Conservation (phyloP, 2,329 filamentous ascomycete species). For the Lasiodiplodia gonubiensis region DNA sequence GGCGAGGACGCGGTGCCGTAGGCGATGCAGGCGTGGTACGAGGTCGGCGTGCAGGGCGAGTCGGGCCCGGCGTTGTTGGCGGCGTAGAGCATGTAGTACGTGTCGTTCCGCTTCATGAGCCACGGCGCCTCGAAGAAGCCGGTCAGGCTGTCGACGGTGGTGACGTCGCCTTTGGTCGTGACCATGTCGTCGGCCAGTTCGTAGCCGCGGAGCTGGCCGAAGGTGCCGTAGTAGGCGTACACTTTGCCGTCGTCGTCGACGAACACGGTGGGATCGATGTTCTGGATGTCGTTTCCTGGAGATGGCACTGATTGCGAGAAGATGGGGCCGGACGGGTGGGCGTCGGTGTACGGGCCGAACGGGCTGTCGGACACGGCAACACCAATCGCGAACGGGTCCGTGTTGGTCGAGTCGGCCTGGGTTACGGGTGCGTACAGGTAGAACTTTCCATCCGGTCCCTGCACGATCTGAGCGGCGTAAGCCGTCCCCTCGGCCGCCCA, state of each 20-base stretch:
- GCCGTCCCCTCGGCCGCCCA: conserved; percentile 46
- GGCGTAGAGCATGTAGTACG: conserved; percentile 51
- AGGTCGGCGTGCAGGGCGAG: conserved; percentile 48
- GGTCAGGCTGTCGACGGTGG: conserved; percentile 37
- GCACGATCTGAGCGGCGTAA: conserved; percentile 47
- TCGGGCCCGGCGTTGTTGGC: conserved; percentile 47
- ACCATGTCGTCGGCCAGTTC: conserved; percentile 48
- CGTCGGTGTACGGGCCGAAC: conserved; percentile 46
- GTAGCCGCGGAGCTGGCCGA: conserved; percentile 43
- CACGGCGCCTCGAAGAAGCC: conserved; percentile 50
- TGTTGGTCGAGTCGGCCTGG: conserved; percentile 35
- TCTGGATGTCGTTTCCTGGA: conserved; percentile 46
- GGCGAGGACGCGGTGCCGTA: conserved; percentile 45
- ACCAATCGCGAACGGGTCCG: conserved; percentile 48
- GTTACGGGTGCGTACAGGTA: conserved; percentile 48
- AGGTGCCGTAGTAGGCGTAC: conserved; percentile 50
- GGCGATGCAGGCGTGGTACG: conserved; percentile 48
- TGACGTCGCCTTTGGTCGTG: conserved; percentile 38
- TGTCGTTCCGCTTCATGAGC: conserved; percentile 45
- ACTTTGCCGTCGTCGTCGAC: conserved; percentile 45
- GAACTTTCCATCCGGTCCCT: conserved; percentile 43
- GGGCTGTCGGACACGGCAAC: conserved; percentile 46
- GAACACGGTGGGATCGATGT: conserved; percentile 50
- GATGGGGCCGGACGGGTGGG: conserved; percentile 44
- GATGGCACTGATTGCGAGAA: conserved; percentile 44